Conservation (phyloP, 2,329 filamentous ascomycete genomes). For the Colletotrichum sp. region DNA sequence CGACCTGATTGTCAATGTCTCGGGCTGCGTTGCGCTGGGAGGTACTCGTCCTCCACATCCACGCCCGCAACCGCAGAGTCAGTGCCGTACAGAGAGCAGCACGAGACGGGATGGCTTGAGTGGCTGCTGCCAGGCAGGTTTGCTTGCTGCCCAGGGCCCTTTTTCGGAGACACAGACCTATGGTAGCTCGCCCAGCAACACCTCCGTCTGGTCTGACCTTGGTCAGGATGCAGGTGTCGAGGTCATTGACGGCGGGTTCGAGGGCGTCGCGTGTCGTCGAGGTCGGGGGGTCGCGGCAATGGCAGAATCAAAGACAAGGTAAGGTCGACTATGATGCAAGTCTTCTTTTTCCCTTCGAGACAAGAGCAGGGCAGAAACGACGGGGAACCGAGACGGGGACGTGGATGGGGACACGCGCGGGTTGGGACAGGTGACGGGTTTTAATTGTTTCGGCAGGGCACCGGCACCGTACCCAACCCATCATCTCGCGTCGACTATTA, state of each 20-base stretch:
- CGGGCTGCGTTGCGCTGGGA: constrained; percentile 12
- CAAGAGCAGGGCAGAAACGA: constrained; percentile 1
- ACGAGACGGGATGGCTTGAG: neutral
- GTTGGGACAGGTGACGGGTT: constrained; percentile 18
- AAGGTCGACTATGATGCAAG: neutral
- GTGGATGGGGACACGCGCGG: neutral
- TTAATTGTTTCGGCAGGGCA: constrained; percentile 22
- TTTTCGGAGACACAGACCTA: constrained; percentile 36
- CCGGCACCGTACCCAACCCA: constrained; percentile 10
- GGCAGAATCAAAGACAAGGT: neutral
- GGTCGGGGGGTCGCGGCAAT: neutral
- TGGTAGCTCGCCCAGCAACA: constrained; percentile 39
- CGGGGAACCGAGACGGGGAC: neutral
- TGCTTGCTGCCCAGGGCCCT: constrained; percentile 4
- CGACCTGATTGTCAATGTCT: neutral
- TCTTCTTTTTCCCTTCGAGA: neutral
- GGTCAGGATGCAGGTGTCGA: constrained; percentile 12
- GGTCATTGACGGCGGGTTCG: constrained; percentile 7
- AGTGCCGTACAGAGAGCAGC: neutral
- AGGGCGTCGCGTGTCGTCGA: neutral
- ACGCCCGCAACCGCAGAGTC: neutral
- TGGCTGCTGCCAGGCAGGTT: neutral
- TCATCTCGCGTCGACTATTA: constrained; percentile 12
- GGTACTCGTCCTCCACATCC: neutral
- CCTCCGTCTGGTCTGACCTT: constrained; percentile 8